phyloP scores from a whole-genome alignment of 176 grass and related monocot genomes.

The Leersia perrieri region DNA sequence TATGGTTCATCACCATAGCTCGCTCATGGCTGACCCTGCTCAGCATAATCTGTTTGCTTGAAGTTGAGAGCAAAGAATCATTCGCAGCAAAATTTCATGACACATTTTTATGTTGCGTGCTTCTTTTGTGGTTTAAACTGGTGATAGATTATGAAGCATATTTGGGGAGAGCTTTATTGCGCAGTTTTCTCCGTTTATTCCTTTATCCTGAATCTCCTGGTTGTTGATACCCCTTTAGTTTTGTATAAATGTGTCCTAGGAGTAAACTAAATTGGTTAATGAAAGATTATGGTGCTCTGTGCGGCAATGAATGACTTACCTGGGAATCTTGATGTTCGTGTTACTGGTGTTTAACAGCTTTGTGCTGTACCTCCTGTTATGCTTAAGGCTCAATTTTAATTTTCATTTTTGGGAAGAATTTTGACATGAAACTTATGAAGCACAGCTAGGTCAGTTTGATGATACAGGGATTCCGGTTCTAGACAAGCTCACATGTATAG shows the following conservation, averaged over 20 bases:
- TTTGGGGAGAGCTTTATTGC: slow-evolving; percentile 24
- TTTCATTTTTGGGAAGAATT: not conserved
- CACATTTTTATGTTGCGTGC: not conserved
- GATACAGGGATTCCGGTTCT: not conserved
- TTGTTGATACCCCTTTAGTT: slow-evolving; percentile 33
- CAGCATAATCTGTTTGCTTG: slow-evolving; percentile 63
- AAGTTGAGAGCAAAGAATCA: slow-evolving; percentile 28
- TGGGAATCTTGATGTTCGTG: not conserved
- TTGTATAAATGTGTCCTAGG: slow-evolving; percentile 54
- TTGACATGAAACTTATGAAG: not conserved
- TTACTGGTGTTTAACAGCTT: not conserved
- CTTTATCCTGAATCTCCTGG: slow-evolving; percentile 21
- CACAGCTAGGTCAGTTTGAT: not conserved
- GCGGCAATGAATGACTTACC: slow-evolving; percentile 8
- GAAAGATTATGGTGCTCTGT: slow-evolving; percentile 24
- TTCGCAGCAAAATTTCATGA: not conserved
- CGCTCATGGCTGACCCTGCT: slow-evolving; percentile 49
- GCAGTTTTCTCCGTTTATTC: not conserved
- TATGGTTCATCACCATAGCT: slow-evolving; percentile 93
- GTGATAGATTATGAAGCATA: slow-evolving; percentile 34
- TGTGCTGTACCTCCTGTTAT: not conserved
- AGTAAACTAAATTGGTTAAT: slow-evolving; percentile 35
- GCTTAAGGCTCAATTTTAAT: not conserved
- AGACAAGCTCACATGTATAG: not conserved
- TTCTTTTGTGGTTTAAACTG: slow-evolving; percentile 19